Evolutionary conservation across 129 eudicot genomes (phyloP), one percentile per base, ranked within the genome.

Genomic region (Pseudognaphalium luteoalbum): DNA sequence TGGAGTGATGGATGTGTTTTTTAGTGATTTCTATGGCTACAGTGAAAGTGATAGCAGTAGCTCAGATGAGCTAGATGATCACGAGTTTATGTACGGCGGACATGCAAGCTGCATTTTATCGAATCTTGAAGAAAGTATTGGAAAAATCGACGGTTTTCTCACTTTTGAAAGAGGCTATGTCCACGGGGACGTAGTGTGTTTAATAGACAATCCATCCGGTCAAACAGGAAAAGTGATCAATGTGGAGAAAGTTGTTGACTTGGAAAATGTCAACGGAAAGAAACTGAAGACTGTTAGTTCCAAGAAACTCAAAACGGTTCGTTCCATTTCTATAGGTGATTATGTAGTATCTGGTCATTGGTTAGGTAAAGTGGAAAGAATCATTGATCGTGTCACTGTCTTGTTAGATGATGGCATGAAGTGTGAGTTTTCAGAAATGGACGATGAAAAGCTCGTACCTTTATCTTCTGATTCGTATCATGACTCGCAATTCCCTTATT

Each of bases 131-230:
- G 92, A 95, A 77, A 71, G 89, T 6, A 86, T 95, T 9, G 87
- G 79, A 3, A 95, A 95, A 60, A 91, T 95, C 25, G 97, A 95
- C 25, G 97, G 91, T 82, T 85, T 91, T 71, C 92, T 95, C 66
- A 79, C 83, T 47, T 91, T 95, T 35, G 99, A 95, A 73, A 85
- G 97, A 80, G 77, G 76, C 28, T 91, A 87, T 74, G 59, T 62
- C 21, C 90, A 70, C 29, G 96, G 96, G 11, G 97, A 89, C 80
- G 51, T 91, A 50, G 99, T 95, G 56, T 76, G 84, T 73, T 76
- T 69, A 7, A 59, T 41, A 6, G 52, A 44, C 21, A 93, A 95
- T 42, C 94, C 89, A 8, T 70, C 72, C 44, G 86, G 84, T 11
- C 97, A 91, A 78, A 84, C 81, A 81, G 99, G 97, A 60, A 86